Evolutionary conservation across 805 yeast species (phyloP).

Genomic region (Limtongia smithiae): DNA sequence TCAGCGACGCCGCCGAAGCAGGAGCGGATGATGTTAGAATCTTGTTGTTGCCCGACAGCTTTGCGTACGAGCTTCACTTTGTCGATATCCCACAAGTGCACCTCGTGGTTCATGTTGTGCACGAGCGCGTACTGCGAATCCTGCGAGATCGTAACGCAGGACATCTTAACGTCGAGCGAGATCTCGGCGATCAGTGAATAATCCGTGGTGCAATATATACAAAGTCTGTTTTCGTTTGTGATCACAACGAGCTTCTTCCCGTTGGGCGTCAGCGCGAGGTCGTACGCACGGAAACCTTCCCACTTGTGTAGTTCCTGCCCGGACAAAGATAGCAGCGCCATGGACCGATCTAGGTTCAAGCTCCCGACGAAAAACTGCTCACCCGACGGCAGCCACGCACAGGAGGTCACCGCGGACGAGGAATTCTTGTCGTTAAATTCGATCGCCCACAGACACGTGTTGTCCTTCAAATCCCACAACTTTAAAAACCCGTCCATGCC

Average conservation of each 20-base stretch:
- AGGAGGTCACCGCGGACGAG: conserved; percentile 41
- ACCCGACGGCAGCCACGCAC: conserved; percentile 66
- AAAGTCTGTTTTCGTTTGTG: conserved; percentile 58
- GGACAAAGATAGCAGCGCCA: conserved; percentile 45
- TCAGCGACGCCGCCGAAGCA: conserved; percentile 72
- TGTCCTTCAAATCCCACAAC: conserved; percentile 56
- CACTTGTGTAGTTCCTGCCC: conserved; percentile 37
- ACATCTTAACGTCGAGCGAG: conserved; percentile 54
- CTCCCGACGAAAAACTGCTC: conserved; percentile 65
- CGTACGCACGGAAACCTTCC: conserved; percentile 53
- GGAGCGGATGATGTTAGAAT: conserved; percentile 66
- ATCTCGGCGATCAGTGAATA: conserved; percentile 46
- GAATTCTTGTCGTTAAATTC: conserved; percentile 28
- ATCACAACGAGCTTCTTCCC: conserved; percentile 61
- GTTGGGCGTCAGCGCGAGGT: conserved; percentile 62
- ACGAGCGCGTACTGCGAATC: conserved; percentile 57
- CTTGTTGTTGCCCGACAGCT: conserved; percentile 69
- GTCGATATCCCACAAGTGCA: conserved; percentile 76
- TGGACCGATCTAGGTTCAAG: conserved; percentile 63
- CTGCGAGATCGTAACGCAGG: conserved; percentile 59
- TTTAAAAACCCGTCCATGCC: conserved; percentile 67
- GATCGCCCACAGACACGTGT: conserved; percentile 14
- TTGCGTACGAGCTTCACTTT: conserved; percentile 57
- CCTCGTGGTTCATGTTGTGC: conserved; percentile 64
- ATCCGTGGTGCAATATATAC: conserved; percentile 52